Evolutionary conservation across 139 green algal species (phyloP).

Genomic region (Chlorella vulgaris): DNA sequence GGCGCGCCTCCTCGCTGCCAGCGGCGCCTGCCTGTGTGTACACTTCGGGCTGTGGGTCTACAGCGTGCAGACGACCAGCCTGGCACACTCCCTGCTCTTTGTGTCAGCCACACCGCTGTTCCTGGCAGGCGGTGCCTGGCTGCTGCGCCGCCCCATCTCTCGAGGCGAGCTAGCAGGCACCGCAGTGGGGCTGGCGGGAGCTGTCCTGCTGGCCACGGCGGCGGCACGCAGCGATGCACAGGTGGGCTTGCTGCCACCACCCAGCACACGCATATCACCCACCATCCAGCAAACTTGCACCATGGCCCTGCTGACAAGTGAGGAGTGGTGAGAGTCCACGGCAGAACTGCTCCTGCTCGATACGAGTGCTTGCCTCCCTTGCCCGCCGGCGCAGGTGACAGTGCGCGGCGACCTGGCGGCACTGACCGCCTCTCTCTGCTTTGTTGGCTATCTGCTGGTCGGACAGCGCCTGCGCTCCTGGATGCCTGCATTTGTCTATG

Average conservation of each 20-base stretch:
- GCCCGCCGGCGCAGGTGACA: conserved; percentile 43
- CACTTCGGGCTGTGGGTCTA: conserved; percentile 81
- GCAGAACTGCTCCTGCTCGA: not conserved
- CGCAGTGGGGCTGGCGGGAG: conserved; percentile 48
- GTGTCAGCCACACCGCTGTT: conserved; percentile 77
- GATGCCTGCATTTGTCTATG: conserved; percentile 86
- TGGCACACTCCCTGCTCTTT: conserved; percentile 82
- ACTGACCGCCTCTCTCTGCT: conserved; percentile 57
- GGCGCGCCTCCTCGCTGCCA: conserved; percentile 41
- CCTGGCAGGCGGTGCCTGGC: conserved; percentile 52
- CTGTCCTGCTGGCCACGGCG: conserved; percentile 52
- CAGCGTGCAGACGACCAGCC: conserved; percentile 68
- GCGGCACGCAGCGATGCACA: conserved; percentile 5
- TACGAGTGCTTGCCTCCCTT: no score
- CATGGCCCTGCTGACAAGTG: no score
- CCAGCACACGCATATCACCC: no score
- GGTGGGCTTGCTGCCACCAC: not conserved
- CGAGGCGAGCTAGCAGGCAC: conserved; percentile 58
- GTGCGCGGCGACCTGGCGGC: conserved; percentile 68
- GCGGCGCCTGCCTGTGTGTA: conserved; percentile 64
- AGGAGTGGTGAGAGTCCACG: no score
- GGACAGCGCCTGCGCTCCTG: conserved; percentile 52
- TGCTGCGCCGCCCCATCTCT: conserved; percentile 66
- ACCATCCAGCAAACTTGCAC: no score
- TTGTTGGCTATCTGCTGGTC: conserved; percentile 64